These are phyloP conservation scores for Rhizopogon rudus DNA, from an alignment of 768 basidiomycete species.

Conservation along the genomic window DNA sequence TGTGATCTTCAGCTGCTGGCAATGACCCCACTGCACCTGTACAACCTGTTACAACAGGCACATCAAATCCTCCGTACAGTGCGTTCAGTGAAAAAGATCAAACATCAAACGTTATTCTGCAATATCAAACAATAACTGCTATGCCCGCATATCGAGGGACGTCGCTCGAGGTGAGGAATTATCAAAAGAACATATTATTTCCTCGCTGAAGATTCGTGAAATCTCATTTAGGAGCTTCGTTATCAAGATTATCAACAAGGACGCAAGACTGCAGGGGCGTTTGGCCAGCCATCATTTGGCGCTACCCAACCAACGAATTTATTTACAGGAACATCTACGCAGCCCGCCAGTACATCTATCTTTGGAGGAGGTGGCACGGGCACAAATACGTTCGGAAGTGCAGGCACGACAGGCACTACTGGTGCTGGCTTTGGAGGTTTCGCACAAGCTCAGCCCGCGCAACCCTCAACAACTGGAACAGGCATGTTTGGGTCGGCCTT, in stretches of 20 bases:
- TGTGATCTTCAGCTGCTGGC: conserved; percentile 21
- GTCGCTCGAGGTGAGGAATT: conserved; percentile 63
- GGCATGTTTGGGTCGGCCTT: conserved; percentile 44
- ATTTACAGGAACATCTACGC: conserved; percentile 23
- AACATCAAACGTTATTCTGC: conserved; percentile 38
- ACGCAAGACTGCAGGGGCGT: conserved; percentile 65
- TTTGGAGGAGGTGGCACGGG: conserved; percentile 20
- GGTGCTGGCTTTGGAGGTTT: conserved; percentile 27
- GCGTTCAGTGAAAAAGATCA: conserved; percentile 64
- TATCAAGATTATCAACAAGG: conserved; percentile 72
- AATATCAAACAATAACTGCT: conserved; percentile 80
- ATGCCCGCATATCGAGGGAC: conserved; percentile 75
- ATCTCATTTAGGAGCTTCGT: conserved; percentile 55
- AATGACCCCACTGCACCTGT: conserved; percentile 35
- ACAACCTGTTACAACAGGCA: conserved; percentile 57
- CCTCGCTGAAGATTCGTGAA: neutral
- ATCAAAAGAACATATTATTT: conserved; percentile 9
- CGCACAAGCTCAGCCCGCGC: conserved; percentile 32
- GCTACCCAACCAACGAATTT: conserved; percentile 19
- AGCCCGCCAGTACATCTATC: conserved; percentile 24
- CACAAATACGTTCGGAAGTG: conserved; percentile 17
- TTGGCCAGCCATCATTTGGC: conserved; percentile 41
- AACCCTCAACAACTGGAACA: conserved; percentile 32
- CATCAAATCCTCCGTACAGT: conserved; percentile 59
- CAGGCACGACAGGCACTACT: conserved; percentile 20